phyloP scores from a whole-genome alignment of 2,329 filamentous ascomycete genomes.

The Cercospora berteroae region DNA sequence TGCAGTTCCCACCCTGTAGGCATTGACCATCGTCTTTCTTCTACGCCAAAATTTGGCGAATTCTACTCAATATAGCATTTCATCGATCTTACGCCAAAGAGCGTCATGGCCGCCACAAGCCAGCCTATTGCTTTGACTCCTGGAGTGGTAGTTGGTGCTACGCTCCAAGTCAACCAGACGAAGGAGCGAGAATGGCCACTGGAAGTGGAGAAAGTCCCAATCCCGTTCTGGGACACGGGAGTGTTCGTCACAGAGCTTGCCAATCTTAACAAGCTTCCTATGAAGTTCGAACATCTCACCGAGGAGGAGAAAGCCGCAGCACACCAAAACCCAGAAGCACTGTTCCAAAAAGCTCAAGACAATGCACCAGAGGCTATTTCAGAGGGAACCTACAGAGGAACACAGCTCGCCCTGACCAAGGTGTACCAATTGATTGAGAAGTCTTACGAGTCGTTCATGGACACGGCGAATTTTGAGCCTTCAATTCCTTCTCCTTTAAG shows the following conservation, averaged over 20 bases:
- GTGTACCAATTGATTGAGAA: constrained; percentile 25
- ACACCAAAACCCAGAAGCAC: constrained; percentile 22
- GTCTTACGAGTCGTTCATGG: constrained; percentile 26
- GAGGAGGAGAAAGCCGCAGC: constrained; percentile 18
- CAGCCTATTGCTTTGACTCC: constrained; percentile 1
- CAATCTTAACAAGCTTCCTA: constrained; percentile 14
- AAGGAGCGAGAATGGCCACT: constrained; percentile 17
- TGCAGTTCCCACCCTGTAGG: background rate
- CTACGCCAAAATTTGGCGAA: background rate
- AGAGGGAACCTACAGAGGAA: constrained; percentile 24
- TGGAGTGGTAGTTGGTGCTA: constrained; percentile 10
- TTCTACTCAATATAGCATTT: background rate
- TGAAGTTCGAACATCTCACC: constrained; percentile 13
- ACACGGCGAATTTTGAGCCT: constrained; percentile 27
- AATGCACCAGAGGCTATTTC: constrained; percentile 15
- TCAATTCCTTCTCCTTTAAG: constrained; percentile 22
- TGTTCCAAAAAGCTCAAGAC: constrained; percentile 18
- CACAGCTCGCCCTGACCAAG: constrained; percentile 27
- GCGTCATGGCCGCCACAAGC: background rate
- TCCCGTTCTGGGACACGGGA: constrained; percentile 24
- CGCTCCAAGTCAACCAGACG: constrained; percentile 1
- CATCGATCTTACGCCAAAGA: background rate
- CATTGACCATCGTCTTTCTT: background rate
- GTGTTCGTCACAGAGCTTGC: constrained; percentile 23
- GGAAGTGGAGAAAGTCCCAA: constrained; percentile 16